A percentile compares a stretch with the other conserved stretches of the same genome.
phyloP scores from a whole-genome alignment of 768 basidiomycete species.

The Calvatia gigantea region DNA sequence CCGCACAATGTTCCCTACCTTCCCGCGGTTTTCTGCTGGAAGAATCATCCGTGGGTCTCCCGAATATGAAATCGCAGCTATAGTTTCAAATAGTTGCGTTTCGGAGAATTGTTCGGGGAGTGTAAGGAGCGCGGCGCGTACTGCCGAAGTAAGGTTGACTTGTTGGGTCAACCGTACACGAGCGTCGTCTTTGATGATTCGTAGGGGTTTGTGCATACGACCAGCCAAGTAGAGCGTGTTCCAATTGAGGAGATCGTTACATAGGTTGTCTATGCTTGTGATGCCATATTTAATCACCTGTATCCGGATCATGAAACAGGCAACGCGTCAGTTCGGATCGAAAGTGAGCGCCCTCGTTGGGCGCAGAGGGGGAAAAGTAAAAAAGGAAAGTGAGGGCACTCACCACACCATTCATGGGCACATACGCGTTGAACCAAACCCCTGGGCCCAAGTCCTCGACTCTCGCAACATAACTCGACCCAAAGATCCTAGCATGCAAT shows the following conservation, averaged over 20 bases:
- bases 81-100: slow-evolving; percentile 75
- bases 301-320: slow-evolving; percentile 4
- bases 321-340: slow-evolving; percentile 4
- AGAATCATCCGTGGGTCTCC: slow-evolving; percentile 94
- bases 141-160: slow-evolving; percentile 88
- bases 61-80: slow-evolving; percentile 81
- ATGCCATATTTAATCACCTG: slow-evolving; percentile 97
- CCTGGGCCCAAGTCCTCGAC: slow-evolving; percentile 78
- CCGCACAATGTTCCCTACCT: slow-evolving; percentile 90
- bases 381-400: slow-evolving; percentile 29
- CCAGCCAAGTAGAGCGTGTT: slow-evolving; percentile 90
- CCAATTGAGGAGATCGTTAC: slow-evolving; percentile 91
- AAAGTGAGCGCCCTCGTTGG: neutral
- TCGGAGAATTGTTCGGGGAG: slow-evolving; percentile 84
- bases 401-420: slow-evolving; percentile 81
- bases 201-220: slow-evolving; percentile 94
- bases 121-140: slow-evolving; percentile 85
- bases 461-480: slow-evolving; percentile 76
- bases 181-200: slow-evolving; percentile 90
- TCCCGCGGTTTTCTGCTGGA: slow-evolving; percentile 91
- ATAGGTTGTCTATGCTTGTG: slow-evolving; percentile 86
- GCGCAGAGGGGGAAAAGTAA: neutral
- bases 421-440: slow-evolving; percentile 95
- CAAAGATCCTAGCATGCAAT: slow-evolving; percentile 78
- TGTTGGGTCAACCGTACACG: slow-evolving; percentile 90